Evolutionary conservation across 179 eudicot species (phyloP).

Genomic region (Kewa caespitosa): DNA sequence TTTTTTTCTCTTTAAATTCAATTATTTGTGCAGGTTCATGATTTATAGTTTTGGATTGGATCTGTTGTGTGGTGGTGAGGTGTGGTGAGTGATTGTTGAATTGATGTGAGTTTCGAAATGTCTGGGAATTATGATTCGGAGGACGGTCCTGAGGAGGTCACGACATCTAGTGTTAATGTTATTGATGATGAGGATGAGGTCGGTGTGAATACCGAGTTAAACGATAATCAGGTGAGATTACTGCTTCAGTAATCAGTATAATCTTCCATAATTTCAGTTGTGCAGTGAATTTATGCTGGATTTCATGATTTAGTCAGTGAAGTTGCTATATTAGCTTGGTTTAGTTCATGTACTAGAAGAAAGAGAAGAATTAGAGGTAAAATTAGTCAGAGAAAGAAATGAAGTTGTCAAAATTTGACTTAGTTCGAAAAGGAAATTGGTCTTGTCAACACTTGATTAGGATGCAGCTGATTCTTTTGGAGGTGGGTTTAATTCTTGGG

Average conservation of each 20-base stretch:
- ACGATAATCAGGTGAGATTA: constrained; percentile 23
- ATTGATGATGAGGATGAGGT: constrained; percentile 25
- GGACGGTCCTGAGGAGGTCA: constrained; percentile 19
- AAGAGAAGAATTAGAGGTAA: not conserved
- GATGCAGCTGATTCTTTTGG: not conserved
- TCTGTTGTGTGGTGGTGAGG: not conserved
- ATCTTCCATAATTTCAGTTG: not conserved
- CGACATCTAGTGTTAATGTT: constrained; percentile 21
- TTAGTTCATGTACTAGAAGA: not conserved
- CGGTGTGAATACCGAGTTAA: constrained; percentile 29
- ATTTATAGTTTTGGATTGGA: constrained; percentile 9
- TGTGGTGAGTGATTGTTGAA: constrained; percentile 7
- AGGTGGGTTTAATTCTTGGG: not conserved
- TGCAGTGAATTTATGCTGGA: not conserved
- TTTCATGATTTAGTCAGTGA: not conserved
- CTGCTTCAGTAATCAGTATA: not conserved
- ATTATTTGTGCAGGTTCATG: not conserved
- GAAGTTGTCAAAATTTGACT: not conserved
- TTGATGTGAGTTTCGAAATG: constrained; percentile 32
- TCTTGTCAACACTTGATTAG: not conserved
- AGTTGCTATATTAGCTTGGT: not conserved
- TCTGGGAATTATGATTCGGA: constrained; percentile 32
- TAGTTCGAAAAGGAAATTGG: not conserved
- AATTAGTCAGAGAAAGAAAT: not conserved
- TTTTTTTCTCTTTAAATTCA: not conserved